phyloP scores from a whole-genome alignment of 2,329 filamentous ascomycete species.

The Cryphonectria carpinicola region DNA sequence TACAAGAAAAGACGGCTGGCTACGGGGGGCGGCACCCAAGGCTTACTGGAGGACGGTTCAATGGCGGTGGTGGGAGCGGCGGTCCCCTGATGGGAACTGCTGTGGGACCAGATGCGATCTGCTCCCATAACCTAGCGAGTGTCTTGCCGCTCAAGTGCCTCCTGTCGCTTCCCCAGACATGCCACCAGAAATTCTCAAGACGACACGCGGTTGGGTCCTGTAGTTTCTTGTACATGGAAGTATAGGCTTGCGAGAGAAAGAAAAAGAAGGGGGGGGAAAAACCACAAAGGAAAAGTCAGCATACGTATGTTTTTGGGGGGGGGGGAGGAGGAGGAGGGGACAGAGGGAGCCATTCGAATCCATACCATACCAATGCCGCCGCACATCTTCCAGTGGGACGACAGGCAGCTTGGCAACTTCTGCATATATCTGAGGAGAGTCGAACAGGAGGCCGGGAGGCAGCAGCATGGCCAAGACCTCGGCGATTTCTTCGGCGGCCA shows the following conservation, averaged over 20 bases:
- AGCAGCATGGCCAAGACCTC: constrained; percentile 48
- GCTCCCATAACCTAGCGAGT: constrained; percentile 59
- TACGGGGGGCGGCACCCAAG: background rate
- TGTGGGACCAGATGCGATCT: constrained; percentile 62
- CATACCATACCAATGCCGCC: constrained; percentile 61
- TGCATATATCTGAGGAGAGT: constrained; percentile 55
- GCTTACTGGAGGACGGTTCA: constrained; percentile 55
- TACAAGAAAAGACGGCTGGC: constrained; percentile 24
- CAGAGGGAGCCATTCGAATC: background rate
- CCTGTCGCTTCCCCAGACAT: constrained; percentile 64
- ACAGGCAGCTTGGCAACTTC: constrained; percentile 57
- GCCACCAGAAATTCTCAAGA: constrained; percentile 69
- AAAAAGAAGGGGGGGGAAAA: no score
- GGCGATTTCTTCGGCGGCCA: constrained; percentile 25
- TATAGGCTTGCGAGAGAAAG: constrained; percentile 56
- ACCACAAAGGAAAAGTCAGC: constrained; percentile 22
- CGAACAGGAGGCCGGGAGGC: constrained; percentile 62
- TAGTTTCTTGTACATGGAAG: constrained; percentile 61
- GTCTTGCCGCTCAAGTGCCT: constrained; percentile 55
- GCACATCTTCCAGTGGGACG: constrained; percentile 57
- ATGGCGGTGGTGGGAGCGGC: constrained; percentile 46
- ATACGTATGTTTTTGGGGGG: background rate
- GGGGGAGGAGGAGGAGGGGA: no score
- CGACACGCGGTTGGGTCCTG: constrained; percentile 65
- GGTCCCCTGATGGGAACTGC: constrained; percentile 60